Base-by-base conservation (phyloP, 2,329 filamentous ascomycete species). In the Hymenoscyphus occultus region DNA sequence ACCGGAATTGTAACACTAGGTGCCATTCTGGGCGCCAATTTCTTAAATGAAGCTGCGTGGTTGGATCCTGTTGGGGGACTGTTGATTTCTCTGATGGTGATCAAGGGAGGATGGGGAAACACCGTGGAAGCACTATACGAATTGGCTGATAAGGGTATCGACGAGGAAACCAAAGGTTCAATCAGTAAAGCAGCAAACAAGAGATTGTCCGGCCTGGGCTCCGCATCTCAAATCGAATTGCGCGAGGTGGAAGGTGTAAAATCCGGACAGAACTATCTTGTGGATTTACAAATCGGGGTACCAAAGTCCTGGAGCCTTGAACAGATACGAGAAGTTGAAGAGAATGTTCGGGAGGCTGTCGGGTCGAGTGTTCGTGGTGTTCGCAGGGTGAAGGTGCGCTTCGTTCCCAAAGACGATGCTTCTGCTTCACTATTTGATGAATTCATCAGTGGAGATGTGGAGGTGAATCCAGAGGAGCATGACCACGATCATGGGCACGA, bases 211-310 rank as follows among this genome's bases (percentile, higher is more conserved):
- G 80, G 81, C 5, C 73, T 90, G 22, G 76, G 77, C 61, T 80
- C 84, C 60, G 81, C 85, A 59, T 79, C 84, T 59, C 79, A 87
- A 63, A 83, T 93, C 9, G 86, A 91, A 73, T 79, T 97, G 57
- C 85, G 90, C 56, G 90, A 91, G 56, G 85, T 98, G 2, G 90
- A 92, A 69, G 95, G 95, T 63, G 85, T 97, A 78, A 99, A 99
- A 79, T 95, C 92, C 3, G 95, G 95, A 39, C 95, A 97, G 77
- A 99, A 97, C 79, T 97, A 96, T 76, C 82, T 98, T 39, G 88
- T 98, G 71, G 95, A 98, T 72, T 77, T 99, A 7, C 93, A 97
- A 76, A 79, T 98, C 67, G 90, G 86, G 1, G 91, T 96, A 16
- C 92, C 94, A 0, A 84, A 83, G 28, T 80, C 81, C 40, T 96